Evolutionary conservation across 2,329 filamentous ascomycete genomes (phyloP).

Genomic region (Hirsutella rhossiliensis): DNA sequence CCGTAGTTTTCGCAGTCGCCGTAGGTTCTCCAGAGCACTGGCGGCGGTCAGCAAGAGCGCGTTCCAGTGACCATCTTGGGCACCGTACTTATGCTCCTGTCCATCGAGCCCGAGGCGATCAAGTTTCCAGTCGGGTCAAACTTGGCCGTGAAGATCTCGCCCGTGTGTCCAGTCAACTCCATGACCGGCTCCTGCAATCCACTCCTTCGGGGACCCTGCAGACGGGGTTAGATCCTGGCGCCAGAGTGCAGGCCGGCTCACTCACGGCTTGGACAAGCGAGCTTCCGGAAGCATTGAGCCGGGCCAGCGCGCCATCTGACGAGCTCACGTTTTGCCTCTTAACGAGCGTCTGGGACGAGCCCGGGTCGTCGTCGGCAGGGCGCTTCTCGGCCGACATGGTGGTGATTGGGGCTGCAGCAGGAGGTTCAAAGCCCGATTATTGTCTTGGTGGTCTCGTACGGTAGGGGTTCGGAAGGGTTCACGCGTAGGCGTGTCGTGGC

Average conservation of each 20-base stretch:
- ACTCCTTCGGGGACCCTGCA: constrained; percentile 66
- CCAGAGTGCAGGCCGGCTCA: not conserved
- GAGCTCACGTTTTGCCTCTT: constrained; percentile 69
- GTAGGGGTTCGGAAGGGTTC: not conserved
- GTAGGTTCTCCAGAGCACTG: constrained; percentile 88
- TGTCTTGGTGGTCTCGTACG: not conserved
- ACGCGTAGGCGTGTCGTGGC: not conserved
- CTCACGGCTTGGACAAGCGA: constrained; percentile 41
- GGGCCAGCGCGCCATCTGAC: constrained; percentile 34
- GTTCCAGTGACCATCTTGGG: not conserved
- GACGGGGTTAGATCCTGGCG: not conserved
- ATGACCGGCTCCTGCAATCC: constrained; percentile 82
- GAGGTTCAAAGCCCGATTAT: not conserved
- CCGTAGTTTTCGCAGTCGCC: constrained; percentile 94
- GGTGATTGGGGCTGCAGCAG: not conserved
- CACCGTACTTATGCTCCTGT: constrained; percentile 68
- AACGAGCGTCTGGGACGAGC: constrained; percentile 67
- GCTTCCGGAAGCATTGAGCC: constrained; percentile 35
- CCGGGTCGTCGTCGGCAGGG: constrained; percentile 74
- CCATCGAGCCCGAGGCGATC: constrained; percentile 93
- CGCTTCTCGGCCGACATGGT: constrained; percentile 88
- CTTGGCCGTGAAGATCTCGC: constrained; percentile 80
- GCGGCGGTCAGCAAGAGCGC: constrained; percentile 4
- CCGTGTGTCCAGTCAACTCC: constrained; percentile 74
- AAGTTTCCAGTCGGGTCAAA: constrained; percentile 82